Evolutionary conservation across 371 early-diverging fungal species (phyloP).

Genomic region (Globomyces sp.): DNA sequence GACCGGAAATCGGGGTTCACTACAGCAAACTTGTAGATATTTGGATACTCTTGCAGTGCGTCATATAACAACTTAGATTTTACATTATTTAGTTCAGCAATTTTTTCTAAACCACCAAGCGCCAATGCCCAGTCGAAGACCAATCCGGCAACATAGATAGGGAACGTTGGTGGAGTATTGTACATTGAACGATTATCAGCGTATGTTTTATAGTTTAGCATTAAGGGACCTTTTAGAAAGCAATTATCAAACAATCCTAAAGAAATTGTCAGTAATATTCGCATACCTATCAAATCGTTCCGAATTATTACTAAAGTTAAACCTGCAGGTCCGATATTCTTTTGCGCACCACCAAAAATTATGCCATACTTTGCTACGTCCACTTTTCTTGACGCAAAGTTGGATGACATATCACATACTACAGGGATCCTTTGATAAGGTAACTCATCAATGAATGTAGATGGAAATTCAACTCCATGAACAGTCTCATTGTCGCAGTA

Average conservation of each 20-base stretch:
- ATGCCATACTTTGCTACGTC: slow-evolving; percentile 82
- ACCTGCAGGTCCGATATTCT: slow-evolving; percentile 94
- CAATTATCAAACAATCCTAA: slow-evolving; percentile 34
- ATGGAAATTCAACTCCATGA: slow-evolving; percentile 87
- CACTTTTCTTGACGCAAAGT: slow-evolving; percentile 79
- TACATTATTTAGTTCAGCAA: slow-evolving; percentile 58
- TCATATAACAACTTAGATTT: slow-evolving; percentile 74
- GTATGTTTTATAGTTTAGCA: slow-evolving; percentile 84
- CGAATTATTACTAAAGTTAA: slow-evolving; percentile 89
- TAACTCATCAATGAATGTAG: slow-evolving; percentile 18
- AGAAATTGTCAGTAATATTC: background rate
- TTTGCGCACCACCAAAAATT: slow-evolving; percentile 96
- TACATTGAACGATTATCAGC: slow-evolving; percentile 83
- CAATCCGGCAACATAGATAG: slow-evolving; percentile 89
- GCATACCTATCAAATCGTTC: slow-evolving; percentile 70
- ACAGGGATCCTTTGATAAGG: slow-evolving; percentile 66
- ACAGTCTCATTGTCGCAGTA: slow-evolving; percentile 98
- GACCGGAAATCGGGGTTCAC: slow-evolving; percentile 57
- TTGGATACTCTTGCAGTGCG: slow-evolving; percentile 59
- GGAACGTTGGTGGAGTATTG: slow-evolving; percentile 95
- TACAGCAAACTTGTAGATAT: slow-evolving; percentile 71
- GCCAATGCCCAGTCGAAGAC: slow-evolving; percentile 76
- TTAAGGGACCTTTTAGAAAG: slow-evolving; percentile 65
- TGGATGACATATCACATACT: slow-evolving; percentile 94
- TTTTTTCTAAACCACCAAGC: slow-evolving; percentile 72